phyloP scores from a whole-genome alignment of 257 asterid genomes.

The Solanum medicagineum region DNA sequence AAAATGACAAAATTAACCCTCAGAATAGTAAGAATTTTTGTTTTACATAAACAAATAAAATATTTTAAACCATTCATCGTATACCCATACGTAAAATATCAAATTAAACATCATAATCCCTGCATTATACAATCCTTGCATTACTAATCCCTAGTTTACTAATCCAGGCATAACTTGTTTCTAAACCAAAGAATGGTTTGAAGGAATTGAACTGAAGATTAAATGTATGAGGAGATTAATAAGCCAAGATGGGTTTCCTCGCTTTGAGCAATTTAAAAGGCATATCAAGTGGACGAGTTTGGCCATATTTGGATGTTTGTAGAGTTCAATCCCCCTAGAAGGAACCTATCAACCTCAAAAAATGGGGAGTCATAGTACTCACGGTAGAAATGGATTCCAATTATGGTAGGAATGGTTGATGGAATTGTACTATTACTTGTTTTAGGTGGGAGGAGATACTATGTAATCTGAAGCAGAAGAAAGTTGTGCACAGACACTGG shows the following conservation, averaged over 20 bases:
- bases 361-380: neutral
- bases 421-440: constrained; percentile 46
- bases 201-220: neutral
- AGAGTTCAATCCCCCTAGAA: neutral
- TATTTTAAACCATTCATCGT: neutral
- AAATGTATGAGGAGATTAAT: neutral
- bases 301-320: neutral
- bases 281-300: neutral
- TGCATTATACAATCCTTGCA: neutral
- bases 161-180: neutral
- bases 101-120: neutral
- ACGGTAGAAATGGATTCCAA: constrained; percentile 25
- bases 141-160: neutral
- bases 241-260: neutral
- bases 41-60: no score
- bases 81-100: neutral
- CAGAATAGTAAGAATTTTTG: no score
- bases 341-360: neutral
- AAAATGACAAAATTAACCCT: no score
- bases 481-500: constrained; percentile 1
- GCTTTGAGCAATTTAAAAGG: neutral
- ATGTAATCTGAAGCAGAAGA: constrained; percentile 36
- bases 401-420: constrained; percentile 51
- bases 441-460: constrained; percentile 43
- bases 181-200: neutral